Evolutionary conservation across 495 filamentous ascomycete species (phyloP), one percentile per base, ranked within the genome.

Genomic region (Lineolata rhizophorae): DNA sequence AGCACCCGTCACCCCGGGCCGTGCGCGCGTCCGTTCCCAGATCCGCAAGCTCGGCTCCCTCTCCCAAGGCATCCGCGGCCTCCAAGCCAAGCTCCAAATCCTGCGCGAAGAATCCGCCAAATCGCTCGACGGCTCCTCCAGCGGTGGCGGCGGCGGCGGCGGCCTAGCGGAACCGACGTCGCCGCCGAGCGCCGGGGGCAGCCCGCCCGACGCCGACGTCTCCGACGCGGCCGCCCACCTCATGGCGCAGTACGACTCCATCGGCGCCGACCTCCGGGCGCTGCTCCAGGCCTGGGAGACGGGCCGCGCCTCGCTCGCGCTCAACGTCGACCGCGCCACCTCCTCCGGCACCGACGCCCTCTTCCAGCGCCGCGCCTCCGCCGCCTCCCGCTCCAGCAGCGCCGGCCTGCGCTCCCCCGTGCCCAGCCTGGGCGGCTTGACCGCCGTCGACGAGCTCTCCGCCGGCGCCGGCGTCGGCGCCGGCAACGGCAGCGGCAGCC

Each of bases 1-100:
- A n/a, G n/a, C n/a, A n/a, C n/a, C n/a, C n/a, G n/a, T n/a, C n/a
- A 81, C 76, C 12, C 76, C 83, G 27, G 63, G 62, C 13, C 73
- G 73, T 30, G 84, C 94, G 38, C 66, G 73, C 26, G 67, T 84
- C 48, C 73, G 83, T 29, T 69, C 72, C 19, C 87, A 91, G 49
- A 67, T 91, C 29, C 69, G 78, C 37, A 80, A 83, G 44, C 60
- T 97, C 27, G 78, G 74, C 50, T 74, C 76, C 3, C 64, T 97
- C 16, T 90, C 82, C 1, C 77, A 84, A 39, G 84, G 84, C 13
- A 85, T 97, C 32, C 72, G 81, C 8, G 77, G 78, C 5, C 67
- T 97, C 16, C 85, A 95, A 50, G 87, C 87, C 18, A 94, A 93
- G 51, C 72, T 97, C 60, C 82, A 91, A 33, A 61, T 97, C 11